phyloP scores from a whole-genome alignment of 768 basidiomycete genomes.

The Rhodotorula kratochvilovae region DNA sequence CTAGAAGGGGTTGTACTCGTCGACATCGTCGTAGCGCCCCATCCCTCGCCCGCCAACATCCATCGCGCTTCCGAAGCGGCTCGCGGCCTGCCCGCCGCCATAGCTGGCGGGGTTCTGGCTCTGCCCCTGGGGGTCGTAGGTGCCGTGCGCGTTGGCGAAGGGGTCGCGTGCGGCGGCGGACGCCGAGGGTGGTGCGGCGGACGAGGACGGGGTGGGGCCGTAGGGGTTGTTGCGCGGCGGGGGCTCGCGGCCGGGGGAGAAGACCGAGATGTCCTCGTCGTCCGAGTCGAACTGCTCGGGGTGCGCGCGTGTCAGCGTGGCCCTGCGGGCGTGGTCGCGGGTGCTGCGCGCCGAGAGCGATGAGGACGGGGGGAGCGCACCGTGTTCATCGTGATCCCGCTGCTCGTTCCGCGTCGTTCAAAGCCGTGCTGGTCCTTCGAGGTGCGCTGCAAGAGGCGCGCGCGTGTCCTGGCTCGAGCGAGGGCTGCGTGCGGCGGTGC shows the following conservation, averaged over 20 bases:
- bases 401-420: background rate
- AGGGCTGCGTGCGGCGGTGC: no score
- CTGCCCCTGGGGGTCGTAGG: conserved; percentile 32
- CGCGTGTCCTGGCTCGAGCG: no score
- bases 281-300: conserved; percentile 31
- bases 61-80: conserved; percentile 20
- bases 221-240: conserved; percentile 5
- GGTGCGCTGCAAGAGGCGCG: no score
- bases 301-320: no score
- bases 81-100: conserved; percentile 32
- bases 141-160: conserved; percentile 23
- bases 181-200: background rate
- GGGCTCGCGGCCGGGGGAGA: background rate
- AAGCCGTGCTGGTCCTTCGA: no score
- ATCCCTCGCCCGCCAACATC: conserved; percentile 18
- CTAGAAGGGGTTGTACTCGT: conserved; percentile 34
- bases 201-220: background rate
- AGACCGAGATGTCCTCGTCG: conserved; percentile 38
- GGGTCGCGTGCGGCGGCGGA: conserved; percentile 12
- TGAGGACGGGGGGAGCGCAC: background rate
- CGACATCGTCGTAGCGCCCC: background rate
- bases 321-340: no score
- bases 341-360: background rate
- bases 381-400: background rate
- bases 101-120: conserved; percentile 38